phyloP scores from a whole-genome alignment of 2,329 filamentous ascomycete species.

The Cladosporium sp. region DNA sequence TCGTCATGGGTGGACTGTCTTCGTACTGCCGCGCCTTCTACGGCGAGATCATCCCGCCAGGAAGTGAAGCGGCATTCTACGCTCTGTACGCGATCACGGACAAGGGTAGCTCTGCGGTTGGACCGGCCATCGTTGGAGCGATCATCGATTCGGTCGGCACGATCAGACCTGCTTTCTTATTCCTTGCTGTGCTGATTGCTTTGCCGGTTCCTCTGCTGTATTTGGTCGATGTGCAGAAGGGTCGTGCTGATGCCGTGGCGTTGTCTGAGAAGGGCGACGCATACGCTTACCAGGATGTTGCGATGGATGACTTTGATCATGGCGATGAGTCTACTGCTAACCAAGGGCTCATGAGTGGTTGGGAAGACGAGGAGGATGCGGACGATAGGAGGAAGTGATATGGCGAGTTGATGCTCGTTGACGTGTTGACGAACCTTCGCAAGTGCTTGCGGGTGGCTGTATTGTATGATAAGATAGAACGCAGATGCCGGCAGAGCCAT shows the following conservation, averaged over 20 bases:
- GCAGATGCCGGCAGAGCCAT: too few species aligned
- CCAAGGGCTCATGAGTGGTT: slow-evolving; percentile 1
- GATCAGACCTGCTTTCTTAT: slow-evolving; percentile 64
- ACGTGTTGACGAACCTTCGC: too few species aligned
- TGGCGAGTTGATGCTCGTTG: background rate
- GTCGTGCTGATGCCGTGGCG: slow-evolving; percentile 29
- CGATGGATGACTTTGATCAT: slow-evolving; percentile 6
- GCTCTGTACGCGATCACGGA: slow-evolving; percentile 93
- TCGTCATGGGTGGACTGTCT: slow-evolving; percentile 80
- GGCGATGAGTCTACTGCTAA: background rate
- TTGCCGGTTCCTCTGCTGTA: slow-evolving; percentile 74
- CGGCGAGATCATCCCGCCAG: slow-evolving; percentile 82
- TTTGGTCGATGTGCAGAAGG: slow-evolving; percentile 66
- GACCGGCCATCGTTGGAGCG: slow-evolving; percentile 78
- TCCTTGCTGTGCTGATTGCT: slow-evolving; percentile 70
- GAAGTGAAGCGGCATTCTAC: slow-evolving; percentile 88
- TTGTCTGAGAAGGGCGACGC: slow-evolving; percentile 13
- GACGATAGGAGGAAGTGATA: background rate
- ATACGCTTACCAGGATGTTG: slow-evolving; percentile 4
- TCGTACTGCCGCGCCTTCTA: slow-evolving; percentile 86
- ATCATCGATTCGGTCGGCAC: slow-evolving; percentile 64
- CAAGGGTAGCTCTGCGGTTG: slow-evolving; percentile 86
- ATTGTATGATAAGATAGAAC: too few species aligned
- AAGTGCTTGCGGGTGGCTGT: too few species aligned
- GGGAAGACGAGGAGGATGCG: slow-evolving; percentile 2